phyloP scores from a whole-genome alignment of 1,139 yeast genomes.

The Yamadazyma triangularis region DNA sequence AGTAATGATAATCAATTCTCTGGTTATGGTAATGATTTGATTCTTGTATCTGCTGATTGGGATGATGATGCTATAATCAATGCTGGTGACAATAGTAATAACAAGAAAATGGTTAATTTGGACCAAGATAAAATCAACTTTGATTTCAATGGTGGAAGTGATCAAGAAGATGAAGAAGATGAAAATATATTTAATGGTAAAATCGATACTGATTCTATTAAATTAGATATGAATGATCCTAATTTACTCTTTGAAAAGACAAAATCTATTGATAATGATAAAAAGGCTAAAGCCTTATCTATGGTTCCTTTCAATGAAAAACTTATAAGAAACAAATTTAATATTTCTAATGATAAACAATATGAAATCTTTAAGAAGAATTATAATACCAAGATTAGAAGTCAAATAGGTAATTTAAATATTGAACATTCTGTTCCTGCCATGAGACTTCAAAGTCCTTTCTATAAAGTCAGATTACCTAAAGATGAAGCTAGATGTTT shows the following conservation, averaged over 20 bases:
- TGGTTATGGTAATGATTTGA: conserved; percentile 52
- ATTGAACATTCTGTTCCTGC: conserved; percentile 95
- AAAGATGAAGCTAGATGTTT: conserved; percentile 70
- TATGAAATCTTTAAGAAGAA: conserved; percentile 81
- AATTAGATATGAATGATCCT: conserved; percentile 85
- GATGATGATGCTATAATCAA: conserved; percentile 64
- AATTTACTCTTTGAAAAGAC: conserved; percentile 54
- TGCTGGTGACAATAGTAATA: conserved; percentile 26
- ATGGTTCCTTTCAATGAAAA: conserved; percentile 48
- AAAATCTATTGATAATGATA: conserved; percentile 23
- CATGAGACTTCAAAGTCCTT: conserved; percentile 80
- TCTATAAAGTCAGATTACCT: conserved; percentile 73
- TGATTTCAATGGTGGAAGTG: conserved; percentile 27
- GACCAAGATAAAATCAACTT: conserved; percentile 13
- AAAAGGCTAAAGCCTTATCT: conserved; percentile 23
- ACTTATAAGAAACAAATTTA: conserved; percentile 53
- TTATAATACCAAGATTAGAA: conserved; percentile 87
- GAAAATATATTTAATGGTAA: conserved; percentile 78
- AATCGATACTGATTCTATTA: conserved; percentile 40
- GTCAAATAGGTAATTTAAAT: conserved; percentile 84
- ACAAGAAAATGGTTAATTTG: background rate
- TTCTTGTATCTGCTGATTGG: conserved; percentile 82
- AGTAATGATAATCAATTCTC: conserved; percentile 34
- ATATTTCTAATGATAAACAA: conserved; percentile 82
- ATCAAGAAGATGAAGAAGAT: conserved; percentile 58